Conservation (phyloP, 805 yeast genomes). For the Starmerella bombicola region DNA sequence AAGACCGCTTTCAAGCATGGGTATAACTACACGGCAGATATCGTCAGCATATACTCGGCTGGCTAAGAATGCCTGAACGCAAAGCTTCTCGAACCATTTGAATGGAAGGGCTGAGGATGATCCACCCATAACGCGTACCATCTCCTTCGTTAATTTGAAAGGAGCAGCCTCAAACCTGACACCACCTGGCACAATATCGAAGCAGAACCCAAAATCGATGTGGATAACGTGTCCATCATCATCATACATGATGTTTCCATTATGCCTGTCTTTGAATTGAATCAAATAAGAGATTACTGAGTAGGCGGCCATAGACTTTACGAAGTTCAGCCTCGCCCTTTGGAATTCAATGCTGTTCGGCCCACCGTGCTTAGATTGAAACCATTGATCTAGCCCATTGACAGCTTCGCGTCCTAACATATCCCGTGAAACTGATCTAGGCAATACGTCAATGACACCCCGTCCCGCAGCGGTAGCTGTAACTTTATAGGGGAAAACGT, state of each 20-base stretch:
- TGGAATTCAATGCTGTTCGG: conserved; percentile 83
- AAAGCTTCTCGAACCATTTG: conserved; percentile 86
- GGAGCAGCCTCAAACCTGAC: conserved; percentile 98
- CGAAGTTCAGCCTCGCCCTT: conserved; percentile 80
- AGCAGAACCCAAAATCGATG: conserved; percentile 96
- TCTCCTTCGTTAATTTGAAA: conserved; percentile 88
- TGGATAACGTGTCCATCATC: conserved; percentile 90
- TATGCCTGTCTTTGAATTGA: conserved; percentile 92
- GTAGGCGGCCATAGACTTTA: conserved; percentile 85
- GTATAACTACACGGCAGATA: conserved; percentile 70
- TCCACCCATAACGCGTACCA: conserved; percentile 97
- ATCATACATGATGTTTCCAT: conserved; percentile 95
- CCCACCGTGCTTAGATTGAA: conserved; percentile 85
- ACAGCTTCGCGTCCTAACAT: conserved; percentile 99
- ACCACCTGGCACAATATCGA: conserved; percentile 98
- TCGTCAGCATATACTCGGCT: conserved; percentile 79
- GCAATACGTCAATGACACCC: conserved; percentile 96
- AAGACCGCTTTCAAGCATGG: conserved; percentile 89
- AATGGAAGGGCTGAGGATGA: conserved; percentile 70
- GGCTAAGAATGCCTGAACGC: conserved; percentile 82
- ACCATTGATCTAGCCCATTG: conserved; percentile 88
- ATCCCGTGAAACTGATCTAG: conserved; percentile 89
- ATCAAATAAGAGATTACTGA: conserved; percentile 79
- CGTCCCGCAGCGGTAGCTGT: conserved; percentile 99
- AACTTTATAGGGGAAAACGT: conserved; percentile 85